Conservation (phyloP, 345 rosid species). For the Chamaenerion angustifolium region DNA sequence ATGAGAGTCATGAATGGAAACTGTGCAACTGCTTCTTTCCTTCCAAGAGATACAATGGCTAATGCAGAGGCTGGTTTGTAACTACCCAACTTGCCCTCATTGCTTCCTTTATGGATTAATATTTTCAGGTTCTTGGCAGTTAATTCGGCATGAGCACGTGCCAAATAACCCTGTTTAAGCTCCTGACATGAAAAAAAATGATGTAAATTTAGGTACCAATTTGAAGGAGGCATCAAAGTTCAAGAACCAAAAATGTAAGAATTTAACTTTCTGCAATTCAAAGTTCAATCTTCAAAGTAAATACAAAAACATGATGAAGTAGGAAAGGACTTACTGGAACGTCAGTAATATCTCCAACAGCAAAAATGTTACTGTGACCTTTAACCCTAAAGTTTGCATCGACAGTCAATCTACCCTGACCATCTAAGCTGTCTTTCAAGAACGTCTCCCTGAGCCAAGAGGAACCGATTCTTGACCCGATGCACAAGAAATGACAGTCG, state of each 20-base stretch:
- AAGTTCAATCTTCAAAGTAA: too few relatives aligned
- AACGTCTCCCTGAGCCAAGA: conserved; percentile 51
- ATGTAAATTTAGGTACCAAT: too few relatives aligned
- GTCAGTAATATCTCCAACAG: conserved; percentile 68
- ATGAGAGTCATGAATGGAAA: conserved; percentile 20
- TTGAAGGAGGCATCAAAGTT: too few relatives aligned
- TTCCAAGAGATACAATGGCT: conserved; percentile 30
- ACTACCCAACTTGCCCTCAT: conserved; percentile 15
- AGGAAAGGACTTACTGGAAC: conserved; percentile 33
- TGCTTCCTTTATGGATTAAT: conserved; percentile 19
- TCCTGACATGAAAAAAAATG: too few relatives aligned
- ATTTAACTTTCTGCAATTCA: too few relatives aligned
- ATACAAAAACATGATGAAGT: too few relatives aligned
- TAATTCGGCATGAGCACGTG: conserved; percentile 20
- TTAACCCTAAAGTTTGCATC: conserved; percentile 52
- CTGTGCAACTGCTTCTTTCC: conserved; percentile 34
- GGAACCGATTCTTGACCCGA: conserved; percentile 49
- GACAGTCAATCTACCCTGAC: conserved; percentile 51
- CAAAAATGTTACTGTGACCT: conserved; percentile 40
- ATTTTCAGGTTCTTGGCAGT: conserved; percentile 25
- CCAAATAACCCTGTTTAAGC: conserved; percentile 30
- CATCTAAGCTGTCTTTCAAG: conserved; percentile 41
- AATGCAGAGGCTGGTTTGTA: conserved; percentile 19
- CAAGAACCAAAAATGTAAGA: too few relatives aligned
- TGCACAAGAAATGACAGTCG: conserved; percentile 66